Evolutionary conservation across 2,329 filamentous ascomycete genomes (phyloP).

Genomic region (Fusarium armeniacum): DNA sequence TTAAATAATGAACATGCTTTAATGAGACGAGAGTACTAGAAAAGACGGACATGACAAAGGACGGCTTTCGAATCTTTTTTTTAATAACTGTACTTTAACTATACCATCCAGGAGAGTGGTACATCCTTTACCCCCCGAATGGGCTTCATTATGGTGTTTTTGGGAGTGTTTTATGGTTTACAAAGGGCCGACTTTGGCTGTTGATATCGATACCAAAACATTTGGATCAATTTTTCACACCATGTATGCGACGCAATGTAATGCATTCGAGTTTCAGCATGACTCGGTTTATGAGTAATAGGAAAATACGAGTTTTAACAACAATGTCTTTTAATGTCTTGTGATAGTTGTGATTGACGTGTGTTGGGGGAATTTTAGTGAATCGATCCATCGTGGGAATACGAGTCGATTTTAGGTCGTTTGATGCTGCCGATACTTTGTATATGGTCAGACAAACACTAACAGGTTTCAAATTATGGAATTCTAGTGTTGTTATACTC

Average conservation of each 20-base stretch:
- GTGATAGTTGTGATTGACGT: neutral
- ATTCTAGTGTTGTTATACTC: too few species aligned
- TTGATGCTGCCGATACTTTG: too few species aligned
- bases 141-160: conserved; percentile 47
- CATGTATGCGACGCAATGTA: conserved; percentile 16
- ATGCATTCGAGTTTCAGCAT: conserved; percentile 42
- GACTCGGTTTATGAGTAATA: conserved; percentile 41
- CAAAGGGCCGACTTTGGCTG: conserved; percentile 30
- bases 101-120: conserved; percentile 45
- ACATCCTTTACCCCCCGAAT: conserved; percentile 29
- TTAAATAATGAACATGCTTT: conserved; percentile 43
- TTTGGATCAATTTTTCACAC: conserved; percentile 43
- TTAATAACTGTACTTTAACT: conserved; percentile 49
- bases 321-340: neutral
- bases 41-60: conserved; percentile 39
- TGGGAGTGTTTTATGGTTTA: conserved; percentile 46
- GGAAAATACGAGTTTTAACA: conserved; percentile 29
- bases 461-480: too few species aligned
- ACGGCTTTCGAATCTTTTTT: conserved; percentile 44
- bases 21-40: conserved; percentile 39
- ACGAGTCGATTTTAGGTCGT: fast-evolving
- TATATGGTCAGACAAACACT: too few species aligned
- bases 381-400: too few species aligned
- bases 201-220: conserved; percentile 32
- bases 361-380: too few species aligned